Conservation (phyloP, 805 yeast genomes). For the Myxozyma lipomycoides region DNA sequence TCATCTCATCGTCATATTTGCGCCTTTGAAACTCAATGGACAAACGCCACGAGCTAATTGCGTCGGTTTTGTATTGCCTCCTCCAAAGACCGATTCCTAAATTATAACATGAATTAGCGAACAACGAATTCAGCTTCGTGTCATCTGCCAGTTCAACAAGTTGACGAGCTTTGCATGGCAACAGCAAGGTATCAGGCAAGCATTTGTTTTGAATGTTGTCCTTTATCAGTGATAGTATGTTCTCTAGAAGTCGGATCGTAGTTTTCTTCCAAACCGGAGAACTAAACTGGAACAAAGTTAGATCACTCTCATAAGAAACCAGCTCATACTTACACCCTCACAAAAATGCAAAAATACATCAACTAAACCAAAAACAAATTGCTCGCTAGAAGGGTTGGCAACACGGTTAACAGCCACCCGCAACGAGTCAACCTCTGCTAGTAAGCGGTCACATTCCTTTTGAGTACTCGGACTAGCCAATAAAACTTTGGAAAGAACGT, state of each 20-base stretch:
- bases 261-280: constrained; percentile 11
- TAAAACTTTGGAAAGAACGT: background rate
- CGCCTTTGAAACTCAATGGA: constrained; percentile 11
- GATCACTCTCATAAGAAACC: background rate
- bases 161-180: constrained; percentile 4
- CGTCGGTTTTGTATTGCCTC: constrained; percentile 5
- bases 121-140: constrained; percentile 1
- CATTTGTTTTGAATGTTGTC: background rate
- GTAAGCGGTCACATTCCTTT: background rate
- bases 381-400: background rate
- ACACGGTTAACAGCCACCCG: background rate
- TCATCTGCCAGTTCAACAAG: constrained; percentile 10
- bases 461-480: background rate
- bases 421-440: background rate
- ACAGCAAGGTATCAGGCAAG: background rate
- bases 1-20: background rate
- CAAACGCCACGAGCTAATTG: constrained; percentile 12
- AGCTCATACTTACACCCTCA: constrained; percentile 1
- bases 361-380: constrained; percentile 8
- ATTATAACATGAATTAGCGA: constrained; percentile 17
- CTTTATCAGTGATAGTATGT: constrained; percentile 9
- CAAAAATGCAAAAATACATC: constrained; percentile 9
- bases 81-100: constrained; percentile 18
- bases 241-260: constrained; percentile 16
- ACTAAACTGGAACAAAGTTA: background rate